Percentiles rank a stretch among this genome's conserved stretches.
Conservation (phyloP, 2,329 filamentous ascomycete genomes). For the Lojkania enalia region DNA sequence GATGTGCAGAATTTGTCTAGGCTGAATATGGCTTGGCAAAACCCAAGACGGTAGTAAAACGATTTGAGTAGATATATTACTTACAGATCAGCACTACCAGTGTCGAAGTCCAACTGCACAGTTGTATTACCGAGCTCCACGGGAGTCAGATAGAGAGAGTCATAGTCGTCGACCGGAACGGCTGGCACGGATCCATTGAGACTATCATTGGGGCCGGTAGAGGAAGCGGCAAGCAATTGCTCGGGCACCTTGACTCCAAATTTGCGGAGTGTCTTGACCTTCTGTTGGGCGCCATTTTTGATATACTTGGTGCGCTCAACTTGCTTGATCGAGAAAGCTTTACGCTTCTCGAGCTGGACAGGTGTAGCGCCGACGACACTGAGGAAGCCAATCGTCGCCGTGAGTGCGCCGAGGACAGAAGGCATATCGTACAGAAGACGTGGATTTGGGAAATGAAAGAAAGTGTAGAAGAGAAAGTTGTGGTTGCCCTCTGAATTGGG, state of each 20-base stretch:
- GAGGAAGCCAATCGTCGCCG: constrained; percentile 36
- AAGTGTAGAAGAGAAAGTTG: constrained; percentile 9
- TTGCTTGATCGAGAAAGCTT: constrained; percentile 36
- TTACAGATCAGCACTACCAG: constrained; percentile 68
- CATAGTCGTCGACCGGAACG: constrained; percentile 45
- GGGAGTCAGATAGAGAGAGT: constrained; percentile 48
- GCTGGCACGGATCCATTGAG: constrained; percentile 47
- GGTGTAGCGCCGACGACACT: constrained; percentile 32
- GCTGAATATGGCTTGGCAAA: constrained; percentile 15
- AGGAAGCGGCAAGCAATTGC: constrained; percentile 34
- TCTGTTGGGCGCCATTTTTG: constrained; percentile 45
- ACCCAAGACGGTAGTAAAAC: constrained; percentile 4
- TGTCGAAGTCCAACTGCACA: constrained; percentile 71
- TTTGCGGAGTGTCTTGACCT: constrained; percentile 48
- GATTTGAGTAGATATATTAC: constrained; percentile 28
- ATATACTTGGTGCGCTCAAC: constrained; percentile 31
- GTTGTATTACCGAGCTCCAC: constrained; percentile 66
- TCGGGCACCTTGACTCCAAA: constrained; percentile 35
- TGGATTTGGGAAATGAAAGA: background rate
- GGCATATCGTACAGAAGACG: constrained; percentile 33
- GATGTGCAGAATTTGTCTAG: constrained; percentile 8
- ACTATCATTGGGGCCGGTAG: constrained; percentile 31
- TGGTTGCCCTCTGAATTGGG: constrained; percentile 2
- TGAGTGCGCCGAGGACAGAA: constrained; percentile 32
- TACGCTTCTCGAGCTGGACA: constrained; percentile 33